Base-by-base conservation (phyloP, 345 rosid species). In the Eucalyptus regnans region DNA sequence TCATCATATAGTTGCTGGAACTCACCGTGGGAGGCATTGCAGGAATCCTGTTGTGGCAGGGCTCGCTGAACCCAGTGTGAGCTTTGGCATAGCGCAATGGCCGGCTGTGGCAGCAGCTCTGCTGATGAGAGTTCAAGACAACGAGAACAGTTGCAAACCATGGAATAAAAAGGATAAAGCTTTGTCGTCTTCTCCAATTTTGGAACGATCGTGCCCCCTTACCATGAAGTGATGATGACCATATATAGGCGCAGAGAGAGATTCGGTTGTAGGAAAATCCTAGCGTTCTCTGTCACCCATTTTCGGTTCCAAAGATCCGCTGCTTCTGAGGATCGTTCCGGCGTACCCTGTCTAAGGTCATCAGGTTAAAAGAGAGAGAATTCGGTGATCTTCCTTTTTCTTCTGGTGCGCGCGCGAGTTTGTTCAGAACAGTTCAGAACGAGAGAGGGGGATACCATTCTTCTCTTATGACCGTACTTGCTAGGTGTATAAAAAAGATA, bases 51-150 rank as follows among this genome's bases (percentile, higher is more conserved):
- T 33, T 31, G 44, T 33, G 81, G 44, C 0, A 4, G 23, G 81
- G 44, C 4, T 33, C 0, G 81, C 46, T 5, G 44, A 71, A 71
- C 43, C 6, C 13, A 0, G 1, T 9, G 81, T 17, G 25, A 33
- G 80, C 44, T 0, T 31, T 33, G 12, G 80, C 44, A 17, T 0
- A 31, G 23, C 7, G 6, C 7, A 23, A 17, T 33, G 80, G 44
- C 44, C 1, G 23, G 44, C 44, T 68, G 80, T 8, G 12, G 44
- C 13, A 9, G 80, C 80, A 18, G 43, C 22, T 15, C 79, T 31
- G 41, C 20, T 66, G 6, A 31, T 16, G 76, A n/a, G 37, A 64
- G 33, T 64, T 7, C 9, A 64, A 29, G 18, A 7, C 79, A 4
- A 14, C 6, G 79, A n/a, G 79, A 66, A 51, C 22, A 51, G 54